Evolutionary conservation across 805 yeast genomes (phyloP), one percentile per base, ranked within the genome.

Genomic region (Hanseniaspora thailandica): DNA sequence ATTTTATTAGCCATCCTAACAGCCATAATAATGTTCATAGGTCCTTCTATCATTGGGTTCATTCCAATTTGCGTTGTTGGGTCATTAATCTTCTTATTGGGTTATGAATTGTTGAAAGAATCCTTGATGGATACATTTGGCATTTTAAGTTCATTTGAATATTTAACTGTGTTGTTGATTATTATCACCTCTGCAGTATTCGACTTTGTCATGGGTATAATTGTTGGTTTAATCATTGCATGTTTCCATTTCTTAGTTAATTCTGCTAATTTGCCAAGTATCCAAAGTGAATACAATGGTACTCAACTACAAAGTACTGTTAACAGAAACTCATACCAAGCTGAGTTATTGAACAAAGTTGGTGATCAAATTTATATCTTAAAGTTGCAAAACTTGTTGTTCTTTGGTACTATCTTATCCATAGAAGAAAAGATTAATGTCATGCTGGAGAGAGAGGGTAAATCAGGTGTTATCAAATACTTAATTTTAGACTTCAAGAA

Each of bases 11-110:
- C 96, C 0, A 59, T 77, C 4, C 90, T 89, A 1, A 93, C 98
- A 0, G 76, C 77, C 20, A 76, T 75, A 1, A 81, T 93, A 9
- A 84, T 93, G 95, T 62, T 84, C 26, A 77, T 81, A 8, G 98
- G 98, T 0, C 97, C 97, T 0, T 84, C 76, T 1, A 81, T 90
- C n/a, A 86, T 93, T 62, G 96, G 96, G 0, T 86, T 72, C 63
- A 93, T 93, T 47, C 98, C 98, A 0, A 86, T 93, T 15, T 85
- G 95, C 69, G 97, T 93, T 38, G 98, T 93, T 25, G 97, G 97
- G 0, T 79, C 96, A 0, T 76, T 93, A 55, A 93, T 93, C 58
- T 93, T 84, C 66, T 69, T 93, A 55, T 72, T 93, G 47, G 98
- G 98, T 1, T 85, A 90, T 63, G 98, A 93, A 65, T 71, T 93